Base-by-base conservation (phyloP, 2,329 filamentous ascomycete species). In the Colletotrichum destructivum region DNA sequence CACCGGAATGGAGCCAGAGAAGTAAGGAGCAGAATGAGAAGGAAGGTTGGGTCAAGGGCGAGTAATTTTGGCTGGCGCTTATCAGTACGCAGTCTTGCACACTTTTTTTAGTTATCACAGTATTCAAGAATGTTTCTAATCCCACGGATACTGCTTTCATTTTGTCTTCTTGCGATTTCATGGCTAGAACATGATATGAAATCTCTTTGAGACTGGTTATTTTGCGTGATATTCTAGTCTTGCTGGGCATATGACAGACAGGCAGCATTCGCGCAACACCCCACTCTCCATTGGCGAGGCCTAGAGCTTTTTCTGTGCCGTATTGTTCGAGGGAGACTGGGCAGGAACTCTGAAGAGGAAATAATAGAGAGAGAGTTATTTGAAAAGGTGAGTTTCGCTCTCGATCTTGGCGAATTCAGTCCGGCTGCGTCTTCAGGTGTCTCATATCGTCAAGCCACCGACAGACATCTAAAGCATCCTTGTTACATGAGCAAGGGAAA, bases 21-120 rank as follows among this genome's bases (percentile, higher is more conserved):
- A 86, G 84, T 38, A 91, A 90, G 81, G 82, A 81, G 63, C 82
- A 88, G 77, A 92, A 92, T 77, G 88, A 89, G 80, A 83, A 85
- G n/a, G 81, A 82, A 21, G 89, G 88, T 0, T 77, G 87, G 71
- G 89, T 91, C 12, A 89, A 86, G 77, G 76, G 47, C 2, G 66
- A 74, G 47, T 72, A 51, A 40, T 15, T 31, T 8, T 44, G 16
- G 31, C 13, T 35, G 16, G 6, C 35, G 4, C 2, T 16, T 31
- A 15, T 13, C 5, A 3, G 49, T 42, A 2, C 15, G 11, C 15
- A 15, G 47, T 21, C 6, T 18, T 23, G 8, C 2, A 12, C 2
- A 57, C 11, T 23, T 1, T 0, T 11, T 13, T 6, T 1, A n/a
- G 7, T 6, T 40, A 56, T 2, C n/a, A 35, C 31, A 23, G 16